These are phyloP conservation scores for Cucurbita pepo DNA, from an alignment of 306 rosid species.

Conservation along the genomic window DNA sequence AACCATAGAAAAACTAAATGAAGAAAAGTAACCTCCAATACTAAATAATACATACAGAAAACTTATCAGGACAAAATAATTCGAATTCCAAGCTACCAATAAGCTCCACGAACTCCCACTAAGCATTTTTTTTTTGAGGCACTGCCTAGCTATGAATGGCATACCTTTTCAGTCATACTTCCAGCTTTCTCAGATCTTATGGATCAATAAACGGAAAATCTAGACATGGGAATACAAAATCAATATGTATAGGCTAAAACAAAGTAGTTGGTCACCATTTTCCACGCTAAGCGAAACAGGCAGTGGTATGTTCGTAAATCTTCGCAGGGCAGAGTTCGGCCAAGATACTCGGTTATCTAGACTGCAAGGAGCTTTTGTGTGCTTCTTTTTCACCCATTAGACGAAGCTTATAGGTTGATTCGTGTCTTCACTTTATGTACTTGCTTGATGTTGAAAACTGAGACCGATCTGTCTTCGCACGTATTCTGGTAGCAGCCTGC, in stretches of 20 bases:
- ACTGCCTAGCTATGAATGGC: constrained; percentile 6
- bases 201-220: constrained; percentile 2
- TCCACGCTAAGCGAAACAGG: constrained; percentile 34
- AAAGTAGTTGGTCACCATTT: constrained; percentile 7
- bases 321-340: constrained; percentile 27
- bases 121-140: neutral
- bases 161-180: constrained; percentile 3
- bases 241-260: constrained; percentile 3
- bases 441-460: constrained; percentile 36
- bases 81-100: neutral
- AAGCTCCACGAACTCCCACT: neutral
- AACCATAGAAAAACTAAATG: constrained; percentile 16
- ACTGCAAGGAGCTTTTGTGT: constrained; percentile 19
- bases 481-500: constrained; percentile 78
- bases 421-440: constrained; percentile 39
- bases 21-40: neutral
- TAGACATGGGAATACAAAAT: constrained; percentile 8
- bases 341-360: constrained; percentile 29
- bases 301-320: constrained; percentile 38
- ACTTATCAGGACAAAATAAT: neutral
- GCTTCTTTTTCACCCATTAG: constrained; percentile 15
- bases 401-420: constrained; percentile 15
- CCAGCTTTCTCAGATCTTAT: neutral
- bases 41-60: constrained; percentile 5
- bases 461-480: constrained; percentile 48